Base-by-base conservation (phyloP, 495 filamentous ascomycete species). In the Podospora pseudoanserina region DNA sequence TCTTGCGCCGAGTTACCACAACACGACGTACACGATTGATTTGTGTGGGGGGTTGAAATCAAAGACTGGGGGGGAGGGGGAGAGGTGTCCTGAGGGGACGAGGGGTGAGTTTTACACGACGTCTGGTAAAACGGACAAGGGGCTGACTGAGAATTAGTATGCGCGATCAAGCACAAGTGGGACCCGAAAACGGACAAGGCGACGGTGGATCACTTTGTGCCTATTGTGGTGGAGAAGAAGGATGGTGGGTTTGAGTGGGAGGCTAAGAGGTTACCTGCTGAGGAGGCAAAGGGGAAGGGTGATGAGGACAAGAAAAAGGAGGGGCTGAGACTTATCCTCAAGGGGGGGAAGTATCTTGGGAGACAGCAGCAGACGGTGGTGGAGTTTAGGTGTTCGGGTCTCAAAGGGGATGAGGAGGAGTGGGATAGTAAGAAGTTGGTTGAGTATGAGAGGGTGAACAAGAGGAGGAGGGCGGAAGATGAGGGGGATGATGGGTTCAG, bases 21-120 rank as follows among this genome's bases (percentile, higher is more conserved):
- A 96, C 73, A 92, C 88, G 6, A 97, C 91, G 9, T 97, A 94
- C 79, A 91, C 91, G n/a, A 76, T 99, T 49, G 91, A 97, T 71
- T 84, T 97, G 61, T 99, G 95, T 78, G 79, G 79, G 49, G 81
- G 84, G 19, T 79, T 99, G 57, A 80, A 81, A 66, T 81, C 84
- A 64, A 83, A 80, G 39, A 83, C 75, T 78, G 0, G 65, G 71
- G 0, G 79, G 81, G 55, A 32, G 4, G 76, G 80, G 58, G 78
- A 91, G 54, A 73, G 87, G 76, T 88, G 93, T 78, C 79, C 85
- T n/a, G 73, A 80, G 71, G 85, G 88, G 68, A 80, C 90, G 68
- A 79, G 87, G 84, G 80, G 88, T 89, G 74, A 76, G 84, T 66
- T n/a, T 60, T 30, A 1, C 23, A 23, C 23, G 23, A 23, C 23